phyloP scores from a whole-genome alignment of 2,329 filamentous ascomycete genomes.

The Fusarium abutilonis region DNA sequence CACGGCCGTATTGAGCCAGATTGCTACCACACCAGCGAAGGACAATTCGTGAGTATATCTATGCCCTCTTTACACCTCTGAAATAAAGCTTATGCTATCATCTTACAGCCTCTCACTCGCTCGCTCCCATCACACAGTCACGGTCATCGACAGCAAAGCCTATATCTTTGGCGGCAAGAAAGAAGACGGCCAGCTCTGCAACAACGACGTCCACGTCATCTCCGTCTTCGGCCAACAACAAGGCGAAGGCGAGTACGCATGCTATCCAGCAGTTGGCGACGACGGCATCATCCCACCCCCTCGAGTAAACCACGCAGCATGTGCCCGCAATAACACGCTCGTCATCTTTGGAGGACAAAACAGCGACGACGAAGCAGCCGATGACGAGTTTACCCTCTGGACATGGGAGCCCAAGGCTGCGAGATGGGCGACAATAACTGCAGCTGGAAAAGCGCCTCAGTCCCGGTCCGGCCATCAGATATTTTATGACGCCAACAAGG shows the following conservation, averaged over 20 bases:
- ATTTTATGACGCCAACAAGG: constrained; percentile 25
- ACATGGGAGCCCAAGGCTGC: constrained; percentile 26
- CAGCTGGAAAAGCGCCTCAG: constrained; percentile 22
- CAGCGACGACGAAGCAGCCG: background rate
- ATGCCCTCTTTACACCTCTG: fast-evolving
- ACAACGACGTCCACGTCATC: constrained; percentile 32
- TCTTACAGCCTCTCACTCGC: constrained; percentile 8
- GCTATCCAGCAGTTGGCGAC: constrained; percentile 31
- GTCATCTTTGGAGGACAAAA: constrained; percentile 31
- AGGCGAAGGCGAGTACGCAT: constrained; percentile 30
- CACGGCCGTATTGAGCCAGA: constrained; percentile 35
- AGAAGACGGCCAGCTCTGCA: constrained; percentile 19
- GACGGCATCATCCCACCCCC: constrained; percentile 9
- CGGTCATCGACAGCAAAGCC: constrained; percentile 24
- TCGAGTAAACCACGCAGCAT: constrained; percentile 27
- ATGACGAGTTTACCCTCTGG: constrained; percentile 31
- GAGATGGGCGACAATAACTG: constrained; percentile 16
- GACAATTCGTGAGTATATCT: constrained; percentile 22
- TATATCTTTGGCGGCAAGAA: constrained; percentile 39
- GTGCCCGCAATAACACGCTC: constrained; percentile 19
- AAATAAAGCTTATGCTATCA: background rate
- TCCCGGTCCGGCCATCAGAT: constrained; percentile 23
- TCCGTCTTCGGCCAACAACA: background rate
- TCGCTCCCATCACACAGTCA: constrained; percentile 31
- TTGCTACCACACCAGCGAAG: constrained; percentile 21